Conservation (phyloP, 352 stramenopile genomes). For the Plasmopara viticola region DNA sequence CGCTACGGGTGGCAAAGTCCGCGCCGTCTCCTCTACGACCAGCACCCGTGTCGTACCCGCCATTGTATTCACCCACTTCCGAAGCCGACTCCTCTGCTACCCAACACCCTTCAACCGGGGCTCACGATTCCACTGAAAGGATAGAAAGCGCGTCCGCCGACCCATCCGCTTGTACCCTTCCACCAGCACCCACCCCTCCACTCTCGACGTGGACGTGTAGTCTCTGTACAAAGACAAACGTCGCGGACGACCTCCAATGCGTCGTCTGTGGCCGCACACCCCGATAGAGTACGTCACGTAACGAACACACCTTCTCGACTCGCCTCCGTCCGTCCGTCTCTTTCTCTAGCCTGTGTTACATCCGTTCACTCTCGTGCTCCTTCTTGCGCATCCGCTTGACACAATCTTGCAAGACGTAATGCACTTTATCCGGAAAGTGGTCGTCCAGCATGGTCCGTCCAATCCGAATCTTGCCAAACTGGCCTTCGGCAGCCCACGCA, state of each 20-base stretch:
- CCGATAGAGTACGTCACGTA: conserved; percentile 11
- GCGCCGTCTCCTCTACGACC: conserved; percentile 9
- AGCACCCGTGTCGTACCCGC: conserved; percentile 25
- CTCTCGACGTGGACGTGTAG: conserved; percentile 50
- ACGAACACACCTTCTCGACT: background rate
- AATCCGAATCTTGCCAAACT: conserved; percentile 74
- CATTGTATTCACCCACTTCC: conserved; percentile 19
- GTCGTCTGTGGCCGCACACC: conserved; percentile 61
- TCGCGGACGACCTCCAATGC: conserved; percentile 40
- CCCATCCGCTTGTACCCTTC: background rate
- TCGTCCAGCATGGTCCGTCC: conserved; percentile 83
- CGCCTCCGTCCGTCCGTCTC: background rate
- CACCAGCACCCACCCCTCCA: conserved; percentile 2
- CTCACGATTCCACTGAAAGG: conserved; percentile 17
- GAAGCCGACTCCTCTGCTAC: conserved; percentile 13
- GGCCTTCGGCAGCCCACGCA: conserved; percentile 46
- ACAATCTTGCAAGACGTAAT: conserved; percentile 81
- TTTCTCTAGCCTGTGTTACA: conserved; percentile 22
- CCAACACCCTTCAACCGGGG: conserved; percentile 12
- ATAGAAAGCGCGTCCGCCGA: conserved; percentile 2
- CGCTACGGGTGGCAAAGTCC: conserved; percentile 27
- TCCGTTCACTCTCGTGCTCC: conserved; percentile 24
- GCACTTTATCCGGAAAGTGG: conserved; percentile 85
- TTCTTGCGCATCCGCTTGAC: conserved; percentile 42
- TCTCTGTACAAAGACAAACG: conserved; percentile 71